Conservation (phyloP, 768 basidiomycete species). For the Lentinula guzmanii region DNA sequence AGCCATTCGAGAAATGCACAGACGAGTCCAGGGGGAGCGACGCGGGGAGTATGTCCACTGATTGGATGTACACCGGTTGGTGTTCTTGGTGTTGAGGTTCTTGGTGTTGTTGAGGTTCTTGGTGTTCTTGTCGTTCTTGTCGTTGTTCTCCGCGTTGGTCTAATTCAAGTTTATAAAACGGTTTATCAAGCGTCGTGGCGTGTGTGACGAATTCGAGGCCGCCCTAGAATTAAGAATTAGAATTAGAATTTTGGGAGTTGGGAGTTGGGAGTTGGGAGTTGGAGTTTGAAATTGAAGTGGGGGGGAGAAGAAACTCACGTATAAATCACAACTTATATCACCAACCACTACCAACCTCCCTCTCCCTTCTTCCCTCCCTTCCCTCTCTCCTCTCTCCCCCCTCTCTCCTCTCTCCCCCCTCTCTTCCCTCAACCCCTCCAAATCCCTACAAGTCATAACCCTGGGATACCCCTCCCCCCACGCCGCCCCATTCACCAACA, state of each 20-base stretch:
- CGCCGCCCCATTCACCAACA: constrained; percentile 82
- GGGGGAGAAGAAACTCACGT: constrained; percentile 30
- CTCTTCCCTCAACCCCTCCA: constrained; percentile 22
- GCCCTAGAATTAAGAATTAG: constrained; percentile 50
- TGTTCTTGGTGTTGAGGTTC: too few relatives aligned
- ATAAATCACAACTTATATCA: constrained; percentile 86
- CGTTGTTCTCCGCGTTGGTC: too few relatives aligned
- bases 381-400: too few relatives aligned
- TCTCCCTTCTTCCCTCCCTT: constrained; percentile 42
- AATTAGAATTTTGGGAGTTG: background rate
- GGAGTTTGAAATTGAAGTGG: too few relatives aligned
- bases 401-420: constrained; percentile 44
- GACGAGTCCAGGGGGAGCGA: constrained; percentile 81
- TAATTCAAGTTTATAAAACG: constrained; percentile 39
- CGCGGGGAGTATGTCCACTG: constrained; percentile 87
- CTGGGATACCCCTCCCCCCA: constrained; percentile 79
- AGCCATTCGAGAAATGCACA: constrained; percentile 58
- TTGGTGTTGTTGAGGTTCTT: too few relatives aligned
- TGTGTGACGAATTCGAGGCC: constrained; percentile 77
- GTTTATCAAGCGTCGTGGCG: constrained; percentile 73
- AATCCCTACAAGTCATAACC: constrained; percentile 58
- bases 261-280: background rate
- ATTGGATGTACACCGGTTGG: constrained; percentile 60
- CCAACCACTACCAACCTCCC: constrained; percentile 68
- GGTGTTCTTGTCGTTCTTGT: too few relatives aligned